Conservation (phyloP, 495 filamentous ascomycete species). For the Neurospora pannonica region DNA sequence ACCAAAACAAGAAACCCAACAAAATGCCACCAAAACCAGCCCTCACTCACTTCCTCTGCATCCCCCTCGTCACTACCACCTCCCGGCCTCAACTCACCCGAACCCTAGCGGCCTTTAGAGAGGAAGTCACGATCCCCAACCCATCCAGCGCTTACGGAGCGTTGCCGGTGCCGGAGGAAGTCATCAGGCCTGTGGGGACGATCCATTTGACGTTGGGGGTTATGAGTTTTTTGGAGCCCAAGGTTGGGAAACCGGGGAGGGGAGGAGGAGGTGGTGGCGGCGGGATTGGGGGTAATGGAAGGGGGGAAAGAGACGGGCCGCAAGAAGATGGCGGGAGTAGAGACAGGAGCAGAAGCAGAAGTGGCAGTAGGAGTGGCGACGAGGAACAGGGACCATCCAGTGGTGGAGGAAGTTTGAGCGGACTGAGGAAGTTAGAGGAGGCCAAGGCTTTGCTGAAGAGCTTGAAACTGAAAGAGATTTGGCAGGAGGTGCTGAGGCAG, state of each 20-base stretch:
- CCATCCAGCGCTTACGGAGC: conserved; percentile 4
- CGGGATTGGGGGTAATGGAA: neutral
- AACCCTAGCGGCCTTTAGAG: conserved; percentile 51
- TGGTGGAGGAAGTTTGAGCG: neutral
- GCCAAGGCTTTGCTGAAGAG: conserved; percentile 47
- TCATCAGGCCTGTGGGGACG: conserved; percentile 68
- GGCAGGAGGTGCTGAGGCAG: conserved; percentile 16
- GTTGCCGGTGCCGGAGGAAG: conserved; percentile 42
- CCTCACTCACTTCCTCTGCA: conserved; percentile 83
- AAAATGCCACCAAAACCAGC: conserved; percentile 10
- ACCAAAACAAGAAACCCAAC: conserved; percentile 2
- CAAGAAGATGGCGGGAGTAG: neutral
- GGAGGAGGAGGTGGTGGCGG: neutral
- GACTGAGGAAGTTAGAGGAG: conserved; percentile 31
- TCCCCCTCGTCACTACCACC: conserved; percentile 58
- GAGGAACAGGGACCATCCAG: neutral
- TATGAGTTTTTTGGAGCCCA: conserved; percentile 57
- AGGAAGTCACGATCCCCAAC: conserved; percentile 35
- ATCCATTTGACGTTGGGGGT: conserved; percentile 83
- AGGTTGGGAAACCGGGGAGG: conserved; percentile 15
- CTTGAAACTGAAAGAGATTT: conserved; percentile 43
- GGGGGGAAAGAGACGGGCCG: neutral
- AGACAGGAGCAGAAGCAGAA: neutral
- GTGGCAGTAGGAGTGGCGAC: neutral
- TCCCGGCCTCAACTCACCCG: conserved; percentile 55